Evolutionary conservation across 1,284 basidiomycete genomes (phyloP), one percentile per base, ranked within the genome.

Genomic region (Ceratobasidium sp.): DNA sequence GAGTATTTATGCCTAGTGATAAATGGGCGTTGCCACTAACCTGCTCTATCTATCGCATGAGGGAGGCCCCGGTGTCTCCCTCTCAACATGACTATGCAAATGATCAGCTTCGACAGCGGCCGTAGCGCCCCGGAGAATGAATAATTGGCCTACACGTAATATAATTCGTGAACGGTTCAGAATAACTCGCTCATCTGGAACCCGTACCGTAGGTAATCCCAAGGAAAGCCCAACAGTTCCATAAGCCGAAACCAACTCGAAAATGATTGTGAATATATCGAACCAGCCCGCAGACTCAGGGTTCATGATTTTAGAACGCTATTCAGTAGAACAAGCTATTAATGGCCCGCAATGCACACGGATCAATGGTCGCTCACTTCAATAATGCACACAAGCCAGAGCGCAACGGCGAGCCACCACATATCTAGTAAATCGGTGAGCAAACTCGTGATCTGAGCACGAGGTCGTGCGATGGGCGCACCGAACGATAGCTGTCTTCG

Each of bases 231-330:
- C 95, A 70, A 97, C 93, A 2, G 90, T 90, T 2, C 93, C 93
- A 75, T 96, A 97, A 0, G 93, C 95, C 16, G 92, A 95, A 6
- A 93, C 90, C 21, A 94, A 77, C 77, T 95, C 93, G 75, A 94
- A 95, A 2, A 90, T 77, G 69, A 90, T 83, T 42, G 82, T 82
- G 77, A 93, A 94, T 64, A 92, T 87, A 74, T 86, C 90, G 78
- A 94, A 93, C 87, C 87, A 93, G 14, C 77, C 75, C 23, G 80
- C 80, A 56, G 81, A 84, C 0, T 76, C 78, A 1, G 79, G 77
- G 68, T 89, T 79, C 25, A 76, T 76, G 67, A 94, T 78, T 39
- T 84, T 81, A 27, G 78, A 78, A 41, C 85, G 83, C 87, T 91
- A 71, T 16, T 49, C 14, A 41, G 64, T 57, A 23, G 29, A 60